Conservation (phyloP, 176 grass and related monocot genomes). For the Cenchrus fungigraminus region DNA sequence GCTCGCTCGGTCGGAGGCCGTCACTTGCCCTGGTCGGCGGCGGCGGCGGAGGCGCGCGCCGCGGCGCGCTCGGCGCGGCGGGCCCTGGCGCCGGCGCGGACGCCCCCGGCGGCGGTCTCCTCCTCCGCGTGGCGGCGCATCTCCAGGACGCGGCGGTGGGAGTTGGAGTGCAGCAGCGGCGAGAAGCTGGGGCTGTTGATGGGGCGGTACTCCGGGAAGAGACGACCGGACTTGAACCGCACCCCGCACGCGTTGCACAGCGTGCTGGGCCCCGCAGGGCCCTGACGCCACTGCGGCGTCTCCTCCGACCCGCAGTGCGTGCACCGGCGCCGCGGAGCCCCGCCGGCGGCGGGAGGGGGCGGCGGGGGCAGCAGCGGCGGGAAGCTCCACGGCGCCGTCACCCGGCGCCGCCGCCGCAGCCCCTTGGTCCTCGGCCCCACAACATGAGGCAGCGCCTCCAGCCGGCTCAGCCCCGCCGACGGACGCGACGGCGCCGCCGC, state of each 20-base stretch:
- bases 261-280: constrained; percentile 67
- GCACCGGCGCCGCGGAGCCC: constrained; percentile 51
- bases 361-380: constrained; percentile 20
- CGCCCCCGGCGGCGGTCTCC: neutral
- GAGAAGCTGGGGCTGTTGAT: constrained; percentile 83
- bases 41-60: constrained; percentile 15
- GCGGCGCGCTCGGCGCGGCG: constrained; percentile 43
- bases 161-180: constrained; percentile 76
- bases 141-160: constrained; percentile 80
- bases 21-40: constrained; percentile 7
- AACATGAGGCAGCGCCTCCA: constrained; percentile 16
- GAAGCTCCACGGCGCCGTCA: constrained; percentile 48
- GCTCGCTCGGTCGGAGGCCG: neutral
- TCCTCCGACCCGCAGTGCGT: constrained; percentile 68
- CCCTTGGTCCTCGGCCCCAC: constrained; percentile 66
- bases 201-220: constrained; percentile 88
- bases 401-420: constrained; percentile 41
- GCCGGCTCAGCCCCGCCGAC: neutral
- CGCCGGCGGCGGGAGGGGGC: neutral
- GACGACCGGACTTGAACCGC: constrained; percentile 71
- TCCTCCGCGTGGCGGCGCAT: constrained; percentile 53
- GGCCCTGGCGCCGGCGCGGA: constrained; percentile 24
- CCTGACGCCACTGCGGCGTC: constrained; percentile 88
- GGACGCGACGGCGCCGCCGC: constrained; percentile 21
- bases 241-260: constrained; percentile 98